Conservation (phyloP, 768 basidiomycete species). For the Lanmaoa pseudosensibilis region DNA sequence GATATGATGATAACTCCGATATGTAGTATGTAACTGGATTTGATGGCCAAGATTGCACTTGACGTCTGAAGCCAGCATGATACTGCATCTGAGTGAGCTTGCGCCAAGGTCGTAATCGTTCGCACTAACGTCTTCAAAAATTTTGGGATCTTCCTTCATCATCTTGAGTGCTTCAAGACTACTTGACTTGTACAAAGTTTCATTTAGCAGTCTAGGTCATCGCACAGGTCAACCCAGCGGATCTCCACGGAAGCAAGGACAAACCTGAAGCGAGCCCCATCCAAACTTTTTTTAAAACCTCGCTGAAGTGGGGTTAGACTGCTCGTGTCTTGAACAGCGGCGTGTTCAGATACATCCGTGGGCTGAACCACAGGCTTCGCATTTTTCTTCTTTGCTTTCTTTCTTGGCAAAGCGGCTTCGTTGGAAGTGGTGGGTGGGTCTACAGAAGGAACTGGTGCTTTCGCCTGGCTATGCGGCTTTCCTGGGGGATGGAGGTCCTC, state of each 20-base stretch:
- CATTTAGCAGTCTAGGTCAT: conserved; percentile 77
- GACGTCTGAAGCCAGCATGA: conserved; percentile 86
- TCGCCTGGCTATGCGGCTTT: conserved; percentile 2
- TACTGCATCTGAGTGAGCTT: conserved; percentile 57
- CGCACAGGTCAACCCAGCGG: conserved; percentile 6
- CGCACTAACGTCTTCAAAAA: conserved; percentile 75
- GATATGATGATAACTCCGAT: conserved; percentile 58
- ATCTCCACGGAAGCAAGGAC: background rate
- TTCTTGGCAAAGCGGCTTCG: conserved; percentile 6
- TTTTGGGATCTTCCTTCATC: conserved; percentile 79
- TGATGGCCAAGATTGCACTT: conserved; percentile 91
- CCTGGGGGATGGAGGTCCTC: background rate
- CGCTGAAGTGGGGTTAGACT: conserved; percentile 72
- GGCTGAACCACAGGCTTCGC: conserved; percentile 20
- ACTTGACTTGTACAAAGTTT: conserved; percentile 84
- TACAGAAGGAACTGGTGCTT: conserved; percentile 7
- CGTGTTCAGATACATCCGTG: conserved; percentile 18
- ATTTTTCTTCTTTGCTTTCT: conserved; percentile 22
- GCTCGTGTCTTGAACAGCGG: conserved; percentile 11
- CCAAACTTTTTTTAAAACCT: conserved; percentile 73
- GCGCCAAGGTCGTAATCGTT: conserved; percentile 1
- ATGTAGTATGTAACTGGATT: conserved; percentile 90
- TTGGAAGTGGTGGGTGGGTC: conserved; percentile 11
- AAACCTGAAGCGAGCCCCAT: conserved; percentile 87
- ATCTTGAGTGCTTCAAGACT: conserved; percentile 72